These are phyloP conservation scores for Isoetes taiwanensis DNA, from an alignment of 75 land plant species.

Conservation along the genomic window DNA sequence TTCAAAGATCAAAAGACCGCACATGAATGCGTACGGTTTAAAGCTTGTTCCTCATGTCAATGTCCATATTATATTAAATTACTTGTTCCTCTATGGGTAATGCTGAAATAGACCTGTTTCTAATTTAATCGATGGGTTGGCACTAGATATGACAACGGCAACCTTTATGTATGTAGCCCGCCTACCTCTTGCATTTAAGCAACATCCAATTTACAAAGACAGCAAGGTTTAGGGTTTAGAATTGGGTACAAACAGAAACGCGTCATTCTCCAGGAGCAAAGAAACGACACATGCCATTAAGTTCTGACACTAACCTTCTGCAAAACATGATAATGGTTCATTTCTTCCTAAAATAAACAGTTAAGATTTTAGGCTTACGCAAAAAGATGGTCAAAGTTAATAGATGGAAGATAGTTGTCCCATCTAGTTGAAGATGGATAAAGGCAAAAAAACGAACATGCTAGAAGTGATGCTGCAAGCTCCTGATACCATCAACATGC, in stretches of 20 bases:
- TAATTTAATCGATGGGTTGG: too few relatives aligned
- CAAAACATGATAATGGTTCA: neutral
- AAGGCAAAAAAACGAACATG: slow-evolving; percentile 75
- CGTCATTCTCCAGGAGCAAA: neutral
- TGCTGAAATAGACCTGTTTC: too few relatives aligned
- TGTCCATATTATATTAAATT: too few relatives aligned
- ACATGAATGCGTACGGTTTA: too few relatives aligned
- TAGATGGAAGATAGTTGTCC: slow-evolving; percentile 30
- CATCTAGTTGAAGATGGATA: slow-evolving; percentile 46
- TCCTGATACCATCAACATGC: slow-evolving; percentile 31
- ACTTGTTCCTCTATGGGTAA: too few relatives aligned
- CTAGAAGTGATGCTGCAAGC: slow-evolving; percentile 59
- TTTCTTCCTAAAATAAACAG: too few relatives aligned
- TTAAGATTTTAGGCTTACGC: too few relatives aligned
- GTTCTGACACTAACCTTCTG: neutral
- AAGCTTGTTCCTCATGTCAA: too few relatives aligned
- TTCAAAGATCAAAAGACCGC: too few relatives aligned
- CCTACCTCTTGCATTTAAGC: too few relatives aligned
- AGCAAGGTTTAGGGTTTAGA: neutral
- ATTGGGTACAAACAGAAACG: neutral
- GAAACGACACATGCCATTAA: neutral
- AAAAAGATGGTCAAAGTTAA: slow-evolving; percentile 53
- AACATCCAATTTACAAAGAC: neutral
- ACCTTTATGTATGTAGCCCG: too few relatives aligned
- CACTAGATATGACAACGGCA: too few relatives aligned